A percentile compares a stretch with the other conserved stretches of the same genome.
Evolutionary conservation across 148 eudicot genomes (phyloP).

Genomic region (Salicornia ramosissima): DNA sequence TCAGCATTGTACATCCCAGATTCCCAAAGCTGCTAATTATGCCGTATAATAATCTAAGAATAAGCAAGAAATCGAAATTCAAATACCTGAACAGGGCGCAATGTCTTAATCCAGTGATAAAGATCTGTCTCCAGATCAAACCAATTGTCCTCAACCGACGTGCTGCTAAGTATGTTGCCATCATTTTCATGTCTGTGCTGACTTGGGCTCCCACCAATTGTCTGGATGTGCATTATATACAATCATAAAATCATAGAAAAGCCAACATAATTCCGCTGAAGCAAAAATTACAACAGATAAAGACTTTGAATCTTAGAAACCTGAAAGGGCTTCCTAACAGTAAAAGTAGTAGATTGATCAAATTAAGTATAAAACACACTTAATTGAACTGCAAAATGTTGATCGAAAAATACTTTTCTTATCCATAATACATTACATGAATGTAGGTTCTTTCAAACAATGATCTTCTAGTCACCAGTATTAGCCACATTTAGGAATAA

Average conservation of each 20-base stretch:
- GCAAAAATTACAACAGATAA: not conserved
- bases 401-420: not conserved
- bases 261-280: not conserved
- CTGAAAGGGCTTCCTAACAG: not conserved
- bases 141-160: conserved; percentile 58
- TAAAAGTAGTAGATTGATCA: not conserved
- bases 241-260: not conserved
- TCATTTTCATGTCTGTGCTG: conserved; percentile 32
- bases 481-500: not conserved
- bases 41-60: not conserved
- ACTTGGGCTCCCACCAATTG: conserved; percentile 60
- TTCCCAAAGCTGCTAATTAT: not conserved
- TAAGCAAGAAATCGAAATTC: conserved; percentile 12
- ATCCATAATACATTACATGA: not conserved
- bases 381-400: not conserved
- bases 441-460: not conserved
- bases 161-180: conserved; percentile 25
- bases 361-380: not conserved
- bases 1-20: not conserved
- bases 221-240: conserved; percentile 36
- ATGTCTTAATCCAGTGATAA: conserved; percentile 70
- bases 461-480: not conserved
- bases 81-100: conserved; percentile 89
- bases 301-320: not conserved
- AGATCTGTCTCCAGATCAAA: conserved; percentile 69